These are phyloP conservation scores for Alopecurus myosuroides DNA, from an alignment of 176 grass and related monocot species.

Conservation along the genomic window DNA sequence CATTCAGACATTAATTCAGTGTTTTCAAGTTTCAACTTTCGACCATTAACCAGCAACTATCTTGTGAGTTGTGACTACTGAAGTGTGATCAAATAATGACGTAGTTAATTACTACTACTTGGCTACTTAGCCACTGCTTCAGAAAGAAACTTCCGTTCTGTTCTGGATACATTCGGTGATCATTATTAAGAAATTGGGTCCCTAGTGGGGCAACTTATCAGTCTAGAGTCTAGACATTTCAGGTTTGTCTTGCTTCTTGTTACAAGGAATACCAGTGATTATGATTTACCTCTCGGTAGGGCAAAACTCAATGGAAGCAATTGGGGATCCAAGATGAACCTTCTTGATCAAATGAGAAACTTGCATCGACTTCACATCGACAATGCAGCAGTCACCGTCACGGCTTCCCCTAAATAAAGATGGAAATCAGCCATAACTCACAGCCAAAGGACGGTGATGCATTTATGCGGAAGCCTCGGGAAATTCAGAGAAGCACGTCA, in stretches of 20 bases:
- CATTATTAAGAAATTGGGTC: neutral
- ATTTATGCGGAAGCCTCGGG: neutral
- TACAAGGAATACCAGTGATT: neutral
- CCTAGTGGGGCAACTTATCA: neutral
- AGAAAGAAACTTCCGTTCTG: neutral
- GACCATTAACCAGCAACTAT: neutral
- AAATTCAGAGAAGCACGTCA: neutral
- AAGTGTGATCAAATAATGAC: neutral
- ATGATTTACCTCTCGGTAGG: constrained; percentile 82
- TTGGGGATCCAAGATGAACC: constrained; percentile 57
- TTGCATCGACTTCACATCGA: constrained; percentile 67
- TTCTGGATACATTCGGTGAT: neutral
- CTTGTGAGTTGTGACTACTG: neutral
- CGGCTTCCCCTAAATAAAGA: constrained; percentile 53
- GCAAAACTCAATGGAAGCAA: constrained; percentile 74
- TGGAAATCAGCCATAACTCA: neutral
- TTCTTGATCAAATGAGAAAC: constrained; percentile 69
- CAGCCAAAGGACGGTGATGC: neutral
- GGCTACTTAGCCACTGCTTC: neutral
- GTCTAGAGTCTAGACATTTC: neutral
- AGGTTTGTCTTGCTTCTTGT: neutral
- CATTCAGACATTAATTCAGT: neutral
- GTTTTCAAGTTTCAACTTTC: neutral
- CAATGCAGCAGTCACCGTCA: constrained; percentile 70
- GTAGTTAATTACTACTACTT: neutral